phyloP scores from a whole-genome alignment of 208 protist genomes.

The Acanthamoeba royreba region DNA sequence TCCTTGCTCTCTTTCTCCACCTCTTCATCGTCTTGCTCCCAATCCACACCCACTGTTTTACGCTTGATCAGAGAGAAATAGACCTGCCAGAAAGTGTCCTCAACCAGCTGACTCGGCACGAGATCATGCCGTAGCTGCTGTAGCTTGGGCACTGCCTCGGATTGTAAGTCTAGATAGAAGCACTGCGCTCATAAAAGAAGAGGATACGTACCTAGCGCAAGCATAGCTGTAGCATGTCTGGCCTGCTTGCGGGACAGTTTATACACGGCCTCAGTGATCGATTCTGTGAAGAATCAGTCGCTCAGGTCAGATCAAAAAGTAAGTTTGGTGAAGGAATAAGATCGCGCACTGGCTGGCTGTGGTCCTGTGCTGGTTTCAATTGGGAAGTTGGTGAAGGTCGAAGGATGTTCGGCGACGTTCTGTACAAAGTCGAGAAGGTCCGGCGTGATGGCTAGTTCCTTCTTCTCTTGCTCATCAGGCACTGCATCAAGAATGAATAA shows the following conservation, averaged over 20 bases:
- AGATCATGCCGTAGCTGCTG: background rate
- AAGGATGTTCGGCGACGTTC: conserved; percentile 3
- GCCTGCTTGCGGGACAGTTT: background rate
- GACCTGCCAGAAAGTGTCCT: background rate
- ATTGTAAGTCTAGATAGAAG: background rate
- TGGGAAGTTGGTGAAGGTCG: background rate
- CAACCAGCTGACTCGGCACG: background rate
- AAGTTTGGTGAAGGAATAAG: background rate
- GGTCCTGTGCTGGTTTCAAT: background rate
- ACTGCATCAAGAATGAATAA: too few relatives aligned
- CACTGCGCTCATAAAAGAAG: background rate
- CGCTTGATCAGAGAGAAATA: background rate
- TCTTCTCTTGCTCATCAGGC: background rate
- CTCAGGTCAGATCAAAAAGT: background rate
- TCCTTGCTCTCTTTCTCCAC: background rate
- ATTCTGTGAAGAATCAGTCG: background rate
- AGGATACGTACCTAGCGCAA: background rate
- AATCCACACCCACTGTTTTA: background rate
- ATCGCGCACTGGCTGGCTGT: background rate
- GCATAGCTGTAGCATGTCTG: background rate
- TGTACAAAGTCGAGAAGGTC: conserved; percentile 2
- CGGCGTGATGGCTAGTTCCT: background rate
- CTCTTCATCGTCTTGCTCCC: background rate
- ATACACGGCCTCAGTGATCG: background rate
- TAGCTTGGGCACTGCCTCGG: background rate